A percentile compares a stretch with the other conserved stretches of the same genome.
Conservation (phyloP, 2,329 filamentous ascomycete species). For the Calonectria fujianensis region DNA sequence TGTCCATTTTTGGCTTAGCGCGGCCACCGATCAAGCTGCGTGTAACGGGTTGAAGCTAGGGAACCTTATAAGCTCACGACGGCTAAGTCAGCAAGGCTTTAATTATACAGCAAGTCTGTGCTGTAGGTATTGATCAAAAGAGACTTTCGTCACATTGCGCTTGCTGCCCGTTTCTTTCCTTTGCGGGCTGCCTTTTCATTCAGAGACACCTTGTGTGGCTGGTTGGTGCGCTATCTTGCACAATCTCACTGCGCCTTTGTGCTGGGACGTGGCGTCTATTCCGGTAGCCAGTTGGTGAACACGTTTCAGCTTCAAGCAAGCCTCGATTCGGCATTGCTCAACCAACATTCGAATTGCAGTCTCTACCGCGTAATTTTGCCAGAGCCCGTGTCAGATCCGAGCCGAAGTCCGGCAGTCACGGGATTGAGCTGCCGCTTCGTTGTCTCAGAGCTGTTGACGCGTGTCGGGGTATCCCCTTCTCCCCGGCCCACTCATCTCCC, state of each 20-base stretch:
- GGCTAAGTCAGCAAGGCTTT: slow-evolving; percentile 13
- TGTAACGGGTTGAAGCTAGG: background rate
- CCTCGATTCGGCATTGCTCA: background rate
- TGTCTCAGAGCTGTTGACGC: slow-evolving; percentile 26
- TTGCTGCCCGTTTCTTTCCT: background rate
- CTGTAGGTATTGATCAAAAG: background rate
- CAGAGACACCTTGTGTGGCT: slow-evolving; percentile 1
- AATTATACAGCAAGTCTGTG: slow-evolving; percentile 19
- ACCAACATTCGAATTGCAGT: background rate
- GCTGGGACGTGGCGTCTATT: slow-evolving; percentile 23
- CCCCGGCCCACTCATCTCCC: slow-evolving; percentile 16
- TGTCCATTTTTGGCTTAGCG: slow-evolving; percentile 51
- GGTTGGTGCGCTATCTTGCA: slow-evolving; percentile 10
- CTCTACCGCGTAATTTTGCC: background rate
- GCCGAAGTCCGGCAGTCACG: background rate
- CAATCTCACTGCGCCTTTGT: slow-evolving; percentile 17
- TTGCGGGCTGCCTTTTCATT: slow-evolving; percentile 1
- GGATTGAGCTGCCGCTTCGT: slow-evolving; percentile 23
- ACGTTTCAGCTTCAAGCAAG: slow-evolving; percentile 44
- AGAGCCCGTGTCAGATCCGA: background rate
- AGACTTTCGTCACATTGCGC: slow-evolving; percentile 8
- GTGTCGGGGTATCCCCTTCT: slow-evolving; percentile 17
- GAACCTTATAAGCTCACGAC: slow-evolving; percentile 13
- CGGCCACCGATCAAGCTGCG: background rate
- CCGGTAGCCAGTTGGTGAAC: slow-evolving; percentile 36